Evolutionary conservation across 2,329 filamentous ascomycete species (phyloP), one percentile per base, ranked within the genome.

Genomic region (Onygenales sp.): DNA sequence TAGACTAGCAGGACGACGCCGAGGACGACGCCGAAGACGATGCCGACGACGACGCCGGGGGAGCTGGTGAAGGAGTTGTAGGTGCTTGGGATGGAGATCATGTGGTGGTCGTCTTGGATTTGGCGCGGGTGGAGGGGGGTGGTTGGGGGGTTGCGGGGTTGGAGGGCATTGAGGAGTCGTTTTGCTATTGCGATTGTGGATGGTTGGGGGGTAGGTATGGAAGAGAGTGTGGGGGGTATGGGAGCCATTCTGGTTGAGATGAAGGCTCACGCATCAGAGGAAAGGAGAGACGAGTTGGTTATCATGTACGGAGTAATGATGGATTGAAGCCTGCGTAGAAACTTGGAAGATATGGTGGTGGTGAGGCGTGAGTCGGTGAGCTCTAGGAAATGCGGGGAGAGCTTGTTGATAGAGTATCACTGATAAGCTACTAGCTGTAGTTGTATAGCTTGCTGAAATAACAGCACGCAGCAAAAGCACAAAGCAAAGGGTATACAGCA

Each of bases 21-120:
- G 32, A 67, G 71, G 47, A 78, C 67, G 54, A 63, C 61, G 65
- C 75, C 58, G 62, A 79, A 64, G 57, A 71, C 77, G 54, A 85
- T 84, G 52, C 82, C 83, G 8, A 75, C 80, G 1, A 85, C 76
- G 40, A 76, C 76, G 52, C 79, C 82, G 0, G 81, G 81, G 5
- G 80, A 76, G 31, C 69, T 61, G 63, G 78, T 67, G 36, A 80
- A 69, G 51, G 73, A 72, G 45, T 76, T 73, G 67, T 86, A 86
- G 59, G 80, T 80, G 31, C 79, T 76, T 1, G 83, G 82, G 59
- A 86, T 83, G 56, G 81, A 71, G 59, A 72, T 59, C 50, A 70
- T 67, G 52, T 59, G 59, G 55, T 64, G 64, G 45, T 62, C 61
- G 37, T 53, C 54, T 47, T 48, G 39, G 37, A 51, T 42, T 49